Conservation (phyloP, 352 stramenopile genomes). For the Phytopythium delawarense region DNA sequence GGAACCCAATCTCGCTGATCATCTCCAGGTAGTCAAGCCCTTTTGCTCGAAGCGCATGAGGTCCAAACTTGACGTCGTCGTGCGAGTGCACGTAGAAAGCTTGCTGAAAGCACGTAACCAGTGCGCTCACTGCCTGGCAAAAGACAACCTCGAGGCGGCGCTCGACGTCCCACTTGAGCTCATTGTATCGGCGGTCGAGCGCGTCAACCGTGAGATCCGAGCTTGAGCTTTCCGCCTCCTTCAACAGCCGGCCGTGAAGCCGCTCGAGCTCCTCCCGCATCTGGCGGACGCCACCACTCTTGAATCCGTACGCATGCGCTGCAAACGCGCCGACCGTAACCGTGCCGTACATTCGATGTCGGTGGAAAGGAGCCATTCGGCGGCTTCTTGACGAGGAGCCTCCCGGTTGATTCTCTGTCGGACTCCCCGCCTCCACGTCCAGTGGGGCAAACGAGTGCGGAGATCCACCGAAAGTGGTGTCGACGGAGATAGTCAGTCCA, state of each 20-base stretch:
- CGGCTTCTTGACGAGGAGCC: constrained; percentile 6
- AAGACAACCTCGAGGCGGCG: constrained; percentile 81
- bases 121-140: constrained; percentile 71
- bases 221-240: constrained; percentile 45
- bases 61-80: constrained; percentile 31
- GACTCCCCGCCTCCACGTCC: not conserved
- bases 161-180: constrained; percentile 83
- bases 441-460: not conserved
- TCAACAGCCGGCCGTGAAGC: constrained; percentile 38
- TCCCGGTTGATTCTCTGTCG: not conserved
- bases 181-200: constrained; percentile 71
- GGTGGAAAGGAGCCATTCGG: constrained; percentile 37
- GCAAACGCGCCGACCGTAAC: constrained; percentile 81
- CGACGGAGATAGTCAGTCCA: constrained; percentile 14
- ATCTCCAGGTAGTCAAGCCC: constrained; percentile 73
- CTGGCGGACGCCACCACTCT: constrained; percentile 69
- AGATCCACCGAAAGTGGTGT: not conserved
- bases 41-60: constrained; percentile 26
- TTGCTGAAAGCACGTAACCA: constrained; percentile 86
- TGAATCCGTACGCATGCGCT: constrained; percentile 82
- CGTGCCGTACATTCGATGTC: constrained; percentile 70
- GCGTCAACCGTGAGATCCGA: constrained; percentile 74
- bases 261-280: constrained; percentile 64
- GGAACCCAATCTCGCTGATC: constrained; percentile 59
- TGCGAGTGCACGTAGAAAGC: constrained; percentile 78